A percentile compares a stretch with the other conserved stretches of the same genome.
Conservation (phyloP, 768 basidiomycete species). For the Mrakia hoshinonis region DNA sequence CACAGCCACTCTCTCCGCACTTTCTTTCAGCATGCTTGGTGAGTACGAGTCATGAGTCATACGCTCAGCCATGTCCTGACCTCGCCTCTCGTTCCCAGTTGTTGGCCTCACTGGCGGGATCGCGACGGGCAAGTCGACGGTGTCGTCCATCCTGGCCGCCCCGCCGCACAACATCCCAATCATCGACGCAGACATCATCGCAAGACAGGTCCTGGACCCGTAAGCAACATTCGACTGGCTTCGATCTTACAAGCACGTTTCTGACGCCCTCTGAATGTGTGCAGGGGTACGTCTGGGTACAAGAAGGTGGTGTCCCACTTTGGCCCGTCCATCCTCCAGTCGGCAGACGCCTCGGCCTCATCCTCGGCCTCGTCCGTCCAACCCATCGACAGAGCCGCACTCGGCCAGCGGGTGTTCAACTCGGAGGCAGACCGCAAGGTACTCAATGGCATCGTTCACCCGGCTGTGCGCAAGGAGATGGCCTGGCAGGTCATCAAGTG, state of each 20-base stretch:
- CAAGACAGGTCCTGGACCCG: constrained; percentile 74
- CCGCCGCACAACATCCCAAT: constrained; percentile 61
- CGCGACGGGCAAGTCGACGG: constrained; percentile 88
- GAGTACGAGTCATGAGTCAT: not conserved
- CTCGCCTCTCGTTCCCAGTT: constrained; percentile 48
- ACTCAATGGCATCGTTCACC: constrained; percentile 81
- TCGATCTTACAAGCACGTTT: too few relatives aligned
- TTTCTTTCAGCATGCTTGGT: constrained; percentile 1
- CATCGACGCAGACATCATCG: constrained; percentile 85
- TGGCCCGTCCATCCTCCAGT: constrained; percentile 56
- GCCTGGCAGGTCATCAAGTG: constrained; percentile 54
- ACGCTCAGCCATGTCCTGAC: not conserved
- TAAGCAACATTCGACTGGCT: too few relatives aligned
- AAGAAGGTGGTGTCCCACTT: constrained; percentile 59
- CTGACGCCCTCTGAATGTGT: too few relatives aligned
- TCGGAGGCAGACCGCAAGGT: constrained; percentile 60
- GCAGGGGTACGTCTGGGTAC: constrained; percentile 58
- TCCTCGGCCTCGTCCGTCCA: too few relatives aligned
- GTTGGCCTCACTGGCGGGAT: constrained; percentile 94
- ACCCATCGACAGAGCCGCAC: constrained; percentile 66
- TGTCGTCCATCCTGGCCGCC: constrained; percentile 58
- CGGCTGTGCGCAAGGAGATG: constrained; percentile 76
- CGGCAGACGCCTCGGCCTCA: constrained; percentile 30
- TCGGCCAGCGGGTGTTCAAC: constrained; percentile 77
- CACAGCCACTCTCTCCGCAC: not conserved